Evolutionary conservation across 2,329 filamentous ascomycete species (phyloP).

Genomic region (Trichothecium roseum): DNA sequence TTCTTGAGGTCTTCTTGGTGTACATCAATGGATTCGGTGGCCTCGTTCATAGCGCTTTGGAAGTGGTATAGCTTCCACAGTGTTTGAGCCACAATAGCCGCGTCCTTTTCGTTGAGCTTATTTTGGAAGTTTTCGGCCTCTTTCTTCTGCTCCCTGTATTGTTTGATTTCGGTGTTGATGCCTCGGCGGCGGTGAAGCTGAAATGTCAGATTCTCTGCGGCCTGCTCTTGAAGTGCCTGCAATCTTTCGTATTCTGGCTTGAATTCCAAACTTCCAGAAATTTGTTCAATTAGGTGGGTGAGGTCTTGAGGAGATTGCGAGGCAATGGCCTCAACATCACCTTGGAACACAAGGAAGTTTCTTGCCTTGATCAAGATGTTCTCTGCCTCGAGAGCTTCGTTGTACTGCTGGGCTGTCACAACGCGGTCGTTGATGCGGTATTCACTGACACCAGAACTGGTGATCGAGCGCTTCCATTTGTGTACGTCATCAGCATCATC

Average conservation of each 20-base stretch:
- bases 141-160: slow-evolving; percentile 92
- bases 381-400: slow-evolving; percentile 80
- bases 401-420: slow-evolving; percentile 87
- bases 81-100: slow-evolving; percentile 85
- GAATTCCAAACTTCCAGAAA: slow-evolving; percentile 89
- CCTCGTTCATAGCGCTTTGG: slow-evolving; percentile 86
- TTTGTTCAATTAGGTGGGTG: slow-evolving; percentile 90
- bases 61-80: slow-evolving; percentile 97
- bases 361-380: slow-evolving; percentile 97
- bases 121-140: slow-evolving; percentile 89
- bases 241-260: slow-evolving; percentile 88
- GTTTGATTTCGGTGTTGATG: slow-evolving; percentile 96
- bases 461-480: slow-evolving; percentile 92
- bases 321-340: slow-evolving; percentile 93
- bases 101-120: slow-evolving; percentile 83
- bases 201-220: slow-evolving; percentile 77
- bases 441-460: slow-evolving; percentile 77
- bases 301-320: slow-evolving; percentile 91
- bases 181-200: slow-evolving; percentile 82
- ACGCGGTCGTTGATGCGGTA: slow-evolving; percentile 92
- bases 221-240: slow-evolving; percentile 78
- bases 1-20: slow-evolving; percentile 94
- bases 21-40: slow-evolving; percentile 78
- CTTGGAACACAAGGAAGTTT: slow-evolving; percentile 97
- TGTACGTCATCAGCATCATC: slow-evolving; percentile 94